Conservation (phyloP, 1,139 yeast species). For the Nakaseomyces delphensis region DNA sequence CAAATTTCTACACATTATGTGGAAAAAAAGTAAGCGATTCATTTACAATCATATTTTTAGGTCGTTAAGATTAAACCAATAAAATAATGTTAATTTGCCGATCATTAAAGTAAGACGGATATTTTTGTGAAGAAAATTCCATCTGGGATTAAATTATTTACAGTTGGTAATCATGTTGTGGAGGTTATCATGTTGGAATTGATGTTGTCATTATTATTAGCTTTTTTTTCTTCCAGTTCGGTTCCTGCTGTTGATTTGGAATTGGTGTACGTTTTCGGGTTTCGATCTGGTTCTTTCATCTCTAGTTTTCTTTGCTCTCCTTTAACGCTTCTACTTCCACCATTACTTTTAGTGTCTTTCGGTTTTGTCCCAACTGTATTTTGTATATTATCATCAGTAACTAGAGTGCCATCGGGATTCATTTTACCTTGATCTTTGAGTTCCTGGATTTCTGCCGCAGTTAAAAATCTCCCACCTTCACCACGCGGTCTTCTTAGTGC, state of each 20-base stretch:
- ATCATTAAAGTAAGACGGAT: no score
- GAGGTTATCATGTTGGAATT: background rate
- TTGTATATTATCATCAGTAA: background rate
- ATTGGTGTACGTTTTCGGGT: background rate
- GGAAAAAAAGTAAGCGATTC: no score
- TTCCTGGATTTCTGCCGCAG: constrained; percentile 86
- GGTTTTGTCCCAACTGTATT: background rate
- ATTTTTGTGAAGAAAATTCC: background rate
- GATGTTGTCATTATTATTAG: background rate
- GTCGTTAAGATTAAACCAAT: background rate
- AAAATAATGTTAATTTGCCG: background rate
- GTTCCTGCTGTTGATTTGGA: background rate
- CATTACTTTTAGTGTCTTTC: background rate
- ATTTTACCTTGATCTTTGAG: constrained; percentile 45
- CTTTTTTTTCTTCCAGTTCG: background rate
- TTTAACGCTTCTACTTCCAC: background rate
- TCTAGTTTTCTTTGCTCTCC: constrained; percentile 26
- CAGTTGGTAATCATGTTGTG: background rate
- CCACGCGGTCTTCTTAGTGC: constrained; percentile 99
- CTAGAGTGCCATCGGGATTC: constrained; percentile 2
- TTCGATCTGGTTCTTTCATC: constrained; percentile 8
- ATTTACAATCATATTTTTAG: background rate
- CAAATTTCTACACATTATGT: no score
- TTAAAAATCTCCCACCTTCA: constrained; percentile 92
- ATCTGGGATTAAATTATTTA: background rate